Evolutionary conservation across 495 filamentous ascomycete genomes (phyloP).

Genomic region (Neurospora discreta): DNA sequence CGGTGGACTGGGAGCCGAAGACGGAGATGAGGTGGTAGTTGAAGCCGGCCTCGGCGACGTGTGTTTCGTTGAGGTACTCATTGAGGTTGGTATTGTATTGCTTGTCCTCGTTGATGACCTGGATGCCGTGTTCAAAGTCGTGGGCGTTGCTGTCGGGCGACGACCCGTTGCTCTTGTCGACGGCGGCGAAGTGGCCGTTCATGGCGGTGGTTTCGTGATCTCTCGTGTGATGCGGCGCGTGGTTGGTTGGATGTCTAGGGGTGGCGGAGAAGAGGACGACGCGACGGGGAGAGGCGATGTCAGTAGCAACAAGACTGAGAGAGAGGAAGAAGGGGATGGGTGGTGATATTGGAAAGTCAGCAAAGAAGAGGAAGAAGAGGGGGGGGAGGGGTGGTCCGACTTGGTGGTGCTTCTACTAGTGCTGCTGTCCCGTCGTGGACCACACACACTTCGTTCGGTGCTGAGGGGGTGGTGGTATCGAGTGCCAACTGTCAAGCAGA

Average conservation of each 20-base stretch:
- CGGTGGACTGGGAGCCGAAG: conserved; percentile 96
- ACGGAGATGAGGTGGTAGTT: conserved; percentile 98
- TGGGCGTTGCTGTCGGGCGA: conserved; percentile 36
- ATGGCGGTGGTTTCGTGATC: conserved; percentile 26
- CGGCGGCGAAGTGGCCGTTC: conserved; percentile 81
- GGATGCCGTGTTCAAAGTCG: conserved; percentile 84
- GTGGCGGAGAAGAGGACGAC: background rate
- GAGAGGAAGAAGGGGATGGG: background rate
- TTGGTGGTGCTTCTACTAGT: background rate
- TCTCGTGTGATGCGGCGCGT: background rate
- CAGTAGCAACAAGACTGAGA: background rate
- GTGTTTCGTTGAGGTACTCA: conserved; percentile 67
- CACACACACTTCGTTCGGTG: background rate
- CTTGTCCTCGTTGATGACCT: conserved; percentile 93
- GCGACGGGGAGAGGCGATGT: background rate
- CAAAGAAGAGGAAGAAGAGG: background rate
- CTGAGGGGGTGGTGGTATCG: background rate
- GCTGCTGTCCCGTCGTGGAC: background rate
- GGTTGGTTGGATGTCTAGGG: background rate
- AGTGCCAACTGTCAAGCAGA: background rate
- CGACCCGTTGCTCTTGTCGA: conserved; percentile 44
- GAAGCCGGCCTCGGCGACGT: conserved; percentile 79
- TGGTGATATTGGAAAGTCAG: background rate
- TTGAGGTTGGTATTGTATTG: conserved; percentile 79
- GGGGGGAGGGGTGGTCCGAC: background rate